Base-by-base conservation (phyloP, 108 stramenopile genomes). In the Pseudonitzschia pungens region DNA sequence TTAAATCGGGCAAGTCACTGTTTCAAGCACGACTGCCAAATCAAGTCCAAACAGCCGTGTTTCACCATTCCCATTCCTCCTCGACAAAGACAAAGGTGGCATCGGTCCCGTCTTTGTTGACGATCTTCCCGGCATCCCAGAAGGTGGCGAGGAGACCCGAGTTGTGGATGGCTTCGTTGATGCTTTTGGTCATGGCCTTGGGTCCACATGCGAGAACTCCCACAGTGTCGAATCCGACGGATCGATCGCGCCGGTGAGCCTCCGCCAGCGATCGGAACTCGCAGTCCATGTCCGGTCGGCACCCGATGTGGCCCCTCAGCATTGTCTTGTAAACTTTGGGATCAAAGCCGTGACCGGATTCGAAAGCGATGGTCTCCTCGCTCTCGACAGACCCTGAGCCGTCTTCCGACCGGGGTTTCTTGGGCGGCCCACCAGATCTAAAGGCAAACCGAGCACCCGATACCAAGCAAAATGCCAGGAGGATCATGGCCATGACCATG, bases 51-150 rank as follows among this genome's bases (percentile, higher is more conserved):
- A n/a, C n/a, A n/a, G n/a, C n/a, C n/a, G n/a, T n/a, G n/a, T n/a
- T n/a, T n/a, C n/a, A 60, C 28, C 24, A 60, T 60, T 60, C 59
- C 59, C 59, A 60, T 10, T 60, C 59, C 31, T 60, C 59, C 18
- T 60, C 59, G 28, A 33, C 31, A 18, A 60, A 60, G 10, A 11
- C n/a, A 18, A 60, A 60, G 9, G 26, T 26, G 26, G 32, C 59
- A 31, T 6, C 42, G 42, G 11, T 43, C 42, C 11, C 42, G 9
- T 43, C 11, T 43, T 6, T 11, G 11, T 43, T 43, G 42, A 6
- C 9, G 11, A 43, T 6, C 42, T 11, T 6, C 42, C 42, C 42
- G 11, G 42, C 42, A 11, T 60, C 28, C 5, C 11, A 60, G 11
- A 31, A 60, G 31, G 59, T 60, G 5, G 9, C 12, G 10, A 27